These are phyloP conservation scores for Nitzschia inconspicua DNA, from an alignment of 108 stramenopile genomes.

Conservation along the genomic window DNA sequence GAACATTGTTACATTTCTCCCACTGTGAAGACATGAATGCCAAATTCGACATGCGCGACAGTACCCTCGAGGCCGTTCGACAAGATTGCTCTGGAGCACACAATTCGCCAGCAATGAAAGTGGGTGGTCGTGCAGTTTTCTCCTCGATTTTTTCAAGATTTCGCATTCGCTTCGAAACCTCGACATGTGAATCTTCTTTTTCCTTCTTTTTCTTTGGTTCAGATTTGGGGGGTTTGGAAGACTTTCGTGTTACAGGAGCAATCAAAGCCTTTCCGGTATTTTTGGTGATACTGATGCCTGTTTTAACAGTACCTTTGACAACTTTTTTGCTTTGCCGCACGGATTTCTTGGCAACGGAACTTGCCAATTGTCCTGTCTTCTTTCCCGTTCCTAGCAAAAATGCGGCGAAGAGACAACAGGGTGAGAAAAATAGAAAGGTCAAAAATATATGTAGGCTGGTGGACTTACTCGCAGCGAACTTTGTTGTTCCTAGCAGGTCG, in stretches of 20 bases:
- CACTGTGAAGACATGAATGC: slow-evolving; percentile 26
- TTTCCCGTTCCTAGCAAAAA: not conserved
- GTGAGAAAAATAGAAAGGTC: too few relatives aligned
- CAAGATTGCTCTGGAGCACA: slow-evolving; percentile 67
- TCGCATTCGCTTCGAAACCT: slow-evolving; percentile 42
- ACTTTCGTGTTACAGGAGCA: slow-evolving; percentile 23
- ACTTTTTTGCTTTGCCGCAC: too few relatives aligned
- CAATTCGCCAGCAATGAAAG: slow-evolving; percentile 58
- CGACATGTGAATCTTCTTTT: slow-evolving; percentile 47
- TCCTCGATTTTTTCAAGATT: slow-evolving; percentile 37
- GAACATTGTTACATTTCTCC: slow-evolving; percentile 31
- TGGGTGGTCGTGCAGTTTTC: slow-evolving; percentile 15
- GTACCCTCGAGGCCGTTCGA: slow-evolving; percentile 63
- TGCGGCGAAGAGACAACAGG: not conserved
- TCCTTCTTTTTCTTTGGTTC: slow-evolving; percentile 41
- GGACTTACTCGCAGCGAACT: not conserved
- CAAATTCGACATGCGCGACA: slow-evolving; percentile 53
- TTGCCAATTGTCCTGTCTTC: slow-evolving; percentile 48
- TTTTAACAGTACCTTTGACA: slow-evolving; percentile 27
- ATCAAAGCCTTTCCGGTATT: slow-evolving; percentile 31
- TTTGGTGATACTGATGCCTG: slow-evolving; percentile 21
- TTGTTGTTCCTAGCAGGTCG: not conserved
- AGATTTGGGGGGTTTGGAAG: slow-evolving; percentile 36
- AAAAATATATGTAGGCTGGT: too few relatives aligned
- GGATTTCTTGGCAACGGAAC: slow-evolving; percentile 32